A percentile compares a stretch with the other conserved stretches of the same genome.
Conservation (phyloP, 2,329 filamentous ascomycete genomes). For the Conoideocrella luteorostrata region DNA sequence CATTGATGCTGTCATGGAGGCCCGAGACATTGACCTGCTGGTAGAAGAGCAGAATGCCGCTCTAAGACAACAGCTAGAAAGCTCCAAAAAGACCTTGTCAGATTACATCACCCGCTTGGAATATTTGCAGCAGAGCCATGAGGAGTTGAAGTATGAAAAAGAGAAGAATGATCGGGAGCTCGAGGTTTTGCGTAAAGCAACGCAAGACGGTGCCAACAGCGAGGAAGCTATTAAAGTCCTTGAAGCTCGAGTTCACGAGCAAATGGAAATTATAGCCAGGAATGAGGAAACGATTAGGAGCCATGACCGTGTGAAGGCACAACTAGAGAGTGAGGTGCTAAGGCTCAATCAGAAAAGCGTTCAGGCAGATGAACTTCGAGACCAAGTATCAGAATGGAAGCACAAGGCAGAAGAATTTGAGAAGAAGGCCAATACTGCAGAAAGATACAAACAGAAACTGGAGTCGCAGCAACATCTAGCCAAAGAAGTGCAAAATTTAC, state of each 20-base stretch:
- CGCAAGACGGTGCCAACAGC: slow-evolving; percentile 45
- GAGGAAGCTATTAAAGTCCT: slow-evolving; percentile 47
- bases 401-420: slow-evolving; percentile 52
- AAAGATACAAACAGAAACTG: slow-evolving; percentile 57
- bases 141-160: slow-evolving; percentile 59
- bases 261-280: slow-evolving; percentile 62
- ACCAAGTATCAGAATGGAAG: slow-evolving; percentile 54
- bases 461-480: slow-evolving; percentile 50
- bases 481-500: slow-evolving; percentile 48
- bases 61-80: slow-evolving; percentile 44
- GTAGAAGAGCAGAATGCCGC: slow-evolving; percentile 50
- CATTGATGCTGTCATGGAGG: slow-evolving; percentile 33
- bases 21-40: slow-evolving; percentile 48
- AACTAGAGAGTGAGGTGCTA: slow-evolving; percentile 51
- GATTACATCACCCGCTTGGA: slow-evolving; percentile 55
- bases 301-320: slow-evolving; percentile 33
- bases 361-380: slow-evolving; percentile 46
- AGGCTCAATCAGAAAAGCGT: slow-evolving; percentile 39
- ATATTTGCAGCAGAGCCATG: slow-evolving; percentile 54
- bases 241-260: slow-evolving; percentile 54
- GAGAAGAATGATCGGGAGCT: slow-evolving; percentile 50
- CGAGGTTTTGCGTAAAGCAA: slow-evolving; percentile 42
- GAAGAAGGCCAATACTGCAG: slow-evolving; percentile 57
- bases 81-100: slow-evolving; percentile 49
- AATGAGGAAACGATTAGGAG: slow-evolving; percentile 51